Evolutionary conservation across 1,284 basidiomycete genomes (phyloP).

Genomic region (Paramarasmius palmivorus): DNA sequence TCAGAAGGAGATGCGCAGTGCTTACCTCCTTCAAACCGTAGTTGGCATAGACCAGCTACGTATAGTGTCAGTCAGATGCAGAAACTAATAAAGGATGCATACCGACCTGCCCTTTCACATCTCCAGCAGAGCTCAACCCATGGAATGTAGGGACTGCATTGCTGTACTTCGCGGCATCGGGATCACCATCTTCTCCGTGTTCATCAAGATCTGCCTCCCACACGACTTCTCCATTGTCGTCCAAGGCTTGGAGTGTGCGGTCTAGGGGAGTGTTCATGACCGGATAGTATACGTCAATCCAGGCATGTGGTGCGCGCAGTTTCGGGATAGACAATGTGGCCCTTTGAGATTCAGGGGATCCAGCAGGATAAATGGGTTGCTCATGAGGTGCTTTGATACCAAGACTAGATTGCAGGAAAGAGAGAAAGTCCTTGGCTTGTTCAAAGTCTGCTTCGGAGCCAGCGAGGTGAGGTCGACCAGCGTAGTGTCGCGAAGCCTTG

Average conservation of each 20-base stretch:
- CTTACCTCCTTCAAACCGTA: conserved; percentile 71
- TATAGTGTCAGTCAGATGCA: neutral
- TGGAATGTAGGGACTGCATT: conserved; percentile 67
- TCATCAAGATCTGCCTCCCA: conserved; percentile 77
- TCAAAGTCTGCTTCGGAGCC: conserved; percentile 49
- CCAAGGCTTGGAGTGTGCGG: conserved; percentile 61
- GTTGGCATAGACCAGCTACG: conserved; percentile 78
- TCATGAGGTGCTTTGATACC: conserved; percentile 33
- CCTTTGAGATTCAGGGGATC: conserved; percentile 41
- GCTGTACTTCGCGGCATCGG: conserved; percentile 61
- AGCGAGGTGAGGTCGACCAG: conserved; percentile 53
- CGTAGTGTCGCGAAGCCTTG: conserved; percentile 43
- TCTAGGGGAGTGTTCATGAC: conserved; percentile 77
- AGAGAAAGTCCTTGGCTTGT: conserved; percentile 51
- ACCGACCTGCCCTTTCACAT: conserved; percentile 53
- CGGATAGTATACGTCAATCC: conserved; percentile 85
- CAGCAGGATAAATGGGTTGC: conserved; percentile 51
- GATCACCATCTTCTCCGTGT: conserved; percentile 62
- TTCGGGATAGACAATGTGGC: conserved; percentile 34
- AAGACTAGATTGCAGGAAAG: conserved; percentile 48
- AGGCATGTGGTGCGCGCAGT: conserved; percentile 39
- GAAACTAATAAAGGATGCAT: neutral
- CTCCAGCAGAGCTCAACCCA: conserved; percentile 66
- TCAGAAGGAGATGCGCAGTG: neutral
- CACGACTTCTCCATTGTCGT: conserved; percentile 49